These are phyloP conservation scores for Ceratocystiopsis sp. DNA, from an alignment of 2,329 filamentous ascomycete genomes.

Conservation along the genomic window DNA sequence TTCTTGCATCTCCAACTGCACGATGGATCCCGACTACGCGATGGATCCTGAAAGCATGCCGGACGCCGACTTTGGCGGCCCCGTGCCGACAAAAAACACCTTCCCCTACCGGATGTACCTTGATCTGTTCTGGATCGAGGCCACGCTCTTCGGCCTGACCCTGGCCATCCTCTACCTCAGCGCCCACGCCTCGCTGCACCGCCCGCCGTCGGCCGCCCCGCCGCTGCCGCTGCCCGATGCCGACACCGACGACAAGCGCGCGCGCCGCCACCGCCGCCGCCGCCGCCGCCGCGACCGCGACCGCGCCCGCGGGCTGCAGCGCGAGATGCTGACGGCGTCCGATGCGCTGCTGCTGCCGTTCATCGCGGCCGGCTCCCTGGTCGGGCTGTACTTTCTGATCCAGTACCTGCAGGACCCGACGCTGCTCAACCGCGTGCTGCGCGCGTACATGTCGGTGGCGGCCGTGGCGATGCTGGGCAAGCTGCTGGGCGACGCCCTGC, in stretches of 20 bases:
- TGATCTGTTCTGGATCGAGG: conserved; percentile 28
- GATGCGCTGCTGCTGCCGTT: conserved; percentile 79
- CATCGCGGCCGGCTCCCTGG: conserved; percentile 53
- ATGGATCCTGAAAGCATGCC: too few species aligned
- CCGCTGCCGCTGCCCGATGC: conserved; percentile 21
- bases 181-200: conserved; percentile 67
- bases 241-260: conserved; percentile 27
- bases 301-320: conserved; percentile 5
- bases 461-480: conserved; percentile 62
- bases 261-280: background rate
- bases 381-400: conserved; percentile 68
- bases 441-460: conserved; percentile 66
- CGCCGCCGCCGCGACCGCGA: background rate
- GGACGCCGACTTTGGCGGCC: too few species aligned
- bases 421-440: conserved; percentile 66
- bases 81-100: background rate
- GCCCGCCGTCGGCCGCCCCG: conserved; percentile 62
- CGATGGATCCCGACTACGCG: too few species aligned
- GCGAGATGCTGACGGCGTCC: conserved; percentile 48
- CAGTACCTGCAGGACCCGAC: conserved; percentile 73
- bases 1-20: too few species aligned
- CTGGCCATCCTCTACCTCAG: conserved; percentile 72
- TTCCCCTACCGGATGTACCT: too few species aligned
- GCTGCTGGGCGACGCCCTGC: conserved; percentile 54
- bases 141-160: conserved; percentile 42